phyloP scores from a whole-genome alignment of 1,139 yeast genomes.

The Yamadazyma taylorii region DNA sequence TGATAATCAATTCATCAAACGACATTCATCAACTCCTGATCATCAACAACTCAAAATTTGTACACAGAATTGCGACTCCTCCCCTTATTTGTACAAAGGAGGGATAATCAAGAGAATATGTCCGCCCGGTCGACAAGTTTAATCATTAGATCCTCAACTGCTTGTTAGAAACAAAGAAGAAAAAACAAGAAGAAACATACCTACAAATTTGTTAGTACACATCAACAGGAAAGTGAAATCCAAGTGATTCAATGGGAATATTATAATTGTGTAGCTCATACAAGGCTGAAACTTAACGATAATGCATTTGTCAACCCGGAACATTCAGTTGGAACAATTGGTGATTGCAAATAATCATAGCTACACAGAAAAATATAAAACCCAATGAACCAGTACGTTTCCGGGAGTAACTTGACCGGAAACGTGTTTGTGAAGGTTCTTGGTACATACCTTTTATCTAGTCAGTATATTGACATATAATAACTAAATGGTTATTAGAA shows the following conservation, averaged over 20 bases:
- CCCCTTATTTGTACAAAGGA: slow-evolving; percentile 42
- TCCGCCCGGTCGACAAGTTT: slow-evolving; percentile 81
- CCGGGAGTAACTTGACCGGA: too few relatives aligned
- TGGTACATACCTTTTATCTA: slow-evolving; percentile 2
- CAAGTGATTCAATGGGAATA: too few relatives aligned
- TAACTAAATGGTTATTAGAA: neutral
- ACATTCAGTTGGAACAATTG: slow-evolving; percentile 83
- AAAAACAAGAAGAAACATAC: too few relatives aligned
- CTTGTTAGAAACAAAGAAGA: too few relatives aligned
- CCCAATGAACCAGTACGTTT: too few relatives aligned
- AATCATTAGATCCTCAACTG: slow-evolving; percentile 51
- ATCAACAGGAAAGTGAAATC: slow-evolving; percentile 1
- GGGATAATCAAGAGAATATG: slow-evolving; percentile 55
- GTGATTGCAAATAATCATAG: slow-evolving; percentile 73
- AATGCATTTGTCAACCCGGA: slow-evolving; percentile 71
- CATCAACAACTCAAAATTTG: slow-evolving; percentile 59
- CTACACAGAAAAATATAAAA: slow-evolving; percentile 23
- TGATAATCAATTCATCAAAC: slow-evolving; percentile 18
- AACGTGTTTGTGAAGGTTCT: too few relatives aligned
- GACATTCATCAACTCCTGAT: slow-evolving; percentile 56
- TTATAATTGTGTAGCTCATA: slow-evolving; percentile 66
- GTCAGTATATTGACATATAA: neutral
- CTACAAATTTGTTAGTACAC: slow-evolving; percentile 22
- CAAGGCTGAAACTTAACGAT: slow-evolving; percentile 88
- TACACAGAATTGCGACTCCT: slow-evolving; percentile 72